Percentiles rank a stretch among this genome's conserved stretches.
phyloP scores from a whole-genome alignment of 495 filamentous ascomycete species.

The Penicillium cataractarum region DNA sequence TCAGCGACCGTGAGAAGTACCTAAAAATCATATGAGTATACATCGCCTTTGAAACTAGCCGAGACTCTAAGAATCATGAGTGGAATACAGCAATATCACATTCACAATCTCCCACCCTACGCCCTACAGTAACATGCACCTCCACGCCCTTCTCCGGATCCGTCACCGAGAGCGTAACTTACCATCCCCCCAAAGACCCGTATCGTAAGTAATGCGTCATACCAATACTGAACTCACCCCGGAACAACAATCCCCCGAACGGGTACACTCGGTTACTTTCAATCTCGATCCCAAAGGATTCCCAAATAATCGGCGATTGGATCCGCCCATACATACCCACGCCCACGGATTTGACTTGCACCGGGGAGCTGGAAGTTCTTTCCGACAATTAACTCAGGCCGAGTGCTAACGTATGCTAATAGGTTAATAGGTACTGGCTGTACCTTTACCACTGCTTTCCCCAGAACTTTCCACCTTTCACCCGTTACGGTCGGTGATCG shows the following conservation, averaged over 20 bases:
- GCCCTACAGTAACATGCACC: background rate
- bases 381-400: too few species aligned
- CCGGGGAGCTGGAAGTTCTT: background rate
- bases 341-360: background rate
- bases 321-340: background rate
- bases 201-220: slow-evolving; percentile 3
- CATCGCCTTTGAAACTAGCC: too few species aligned
- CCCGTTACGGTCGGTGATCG: slow-evolving; percentile 21
- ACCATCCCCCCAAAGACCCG: background rate
- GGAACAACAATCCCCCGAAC: background rate
- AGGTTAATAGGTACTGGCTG: too few species aligned
- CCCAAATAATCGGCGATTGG: background rate
- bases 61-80: background rate
- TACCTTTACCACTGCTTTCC: too few species aligned
- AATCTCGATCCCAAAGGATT: too few species aligned
- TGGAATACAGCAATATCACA: background rate
- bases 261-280: slow-evolving; percentile 8
- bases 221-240: background rate
- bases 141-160: slow-evolving; percentile 2
- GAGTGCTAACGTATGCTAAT: too few species aligned
- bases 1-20: too few species aligned
- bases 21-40: too few species aligned
- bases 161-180: background rate
- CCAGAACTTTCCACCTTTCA: too few species aligned
- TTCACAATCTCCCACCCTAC: background rate